Evolutionary conservation across 176 grass and related monocot genomes (phyloP), one percentile per base, ranked within the genome.

Genomic region (Triticum monococcum): DNA sequence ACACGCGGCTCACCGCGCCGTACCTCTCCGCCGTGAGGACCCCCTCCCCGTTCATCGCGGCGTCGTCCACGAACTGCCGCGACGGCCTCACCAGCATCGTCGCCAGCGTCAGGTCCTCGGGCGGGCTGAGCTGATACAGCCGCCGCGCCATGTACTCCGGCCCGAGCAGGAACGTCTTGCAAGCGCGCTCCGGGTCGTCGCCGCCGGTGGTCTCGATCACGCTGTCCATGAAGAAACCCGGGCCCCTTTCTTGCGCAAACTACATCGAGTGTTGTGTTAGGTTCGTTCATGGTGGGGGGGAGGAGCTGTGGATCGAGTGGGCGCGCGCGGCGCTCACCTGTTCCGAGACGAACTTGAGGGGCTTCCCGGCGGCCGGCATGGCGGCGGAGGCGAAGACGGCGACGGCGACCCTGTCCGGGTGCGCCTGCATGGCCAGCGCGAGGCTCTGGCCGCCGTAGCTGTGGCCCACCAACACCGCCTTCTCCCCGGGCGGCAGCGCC

Each of bases 351-450:
- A 76, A 76, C 13, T 5, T 76, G 43, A 76, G 48, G 45, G 73
- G 73, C 73, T 76, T 76, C 41, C 73, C 73, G 43, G 16, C 64
- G 59, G 43, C 90, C n/a, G 90, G 87, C 82, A 79, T 48, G 86
- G 78, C 88, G 8, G 90, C 86, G 4, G 90, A 22, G 30, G 86
- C 56, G 67, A 92, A 92, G 25, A 89, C 83, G 54, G 86, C 83
- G 66, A 48, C 87, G 23, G 86, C 77, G 3, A 92, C 56, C 71
- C 82, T 92, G 68, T 92, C 62, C 12, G 82, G 90, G 59, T 32
- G 79, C 52, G 24, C 64, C 77, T 92, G 86, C 82, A 86, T 86
- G 38, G 86, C 90, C 45, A 89, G 17, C 30, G 90, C 77, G 0
- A 86, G 71, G 36, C 28, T 83, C 7, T 79, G 11, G 0, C 90